phyloP scores from a whole-genome alignment of 2,329 filamentous ascomycete genomes.

The Mycosphaerella sp. region DNA sequence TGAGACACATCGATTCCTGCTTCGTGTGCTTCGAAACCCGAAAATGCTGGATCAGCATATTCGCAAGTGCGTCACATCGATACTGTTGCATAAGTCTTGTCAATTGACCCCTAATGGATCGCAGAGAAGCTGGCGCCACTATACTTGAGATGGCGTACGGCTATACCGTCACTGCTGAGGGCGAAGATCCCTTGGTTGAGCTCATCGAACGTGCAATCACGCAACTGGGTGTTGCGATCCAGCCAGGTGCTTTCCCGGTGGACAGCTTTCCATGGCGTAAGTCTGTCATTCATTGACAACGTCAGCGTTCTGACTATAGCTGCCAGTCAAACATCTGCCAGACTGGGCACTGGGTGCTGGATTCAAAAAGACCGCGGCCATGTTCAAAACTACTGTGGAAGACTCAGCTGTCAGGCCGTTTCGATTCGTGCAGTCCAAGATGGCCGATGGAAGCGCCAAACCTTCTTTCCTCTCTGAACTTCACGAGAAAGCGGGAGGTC shows the following conservation, averaged over 20 bases:
- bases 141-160: constrained; percentile 45
- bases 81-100: not conserved
- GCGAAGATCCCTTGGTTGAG: constrained; percentile 41
- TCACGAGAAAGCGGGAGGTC: constrained; percentile 31
- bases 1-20: constrained; percentile 42
- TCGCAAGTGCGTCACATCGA: constrained; percentile 21
- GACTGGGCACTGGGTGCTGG: constrained; percentile 43
- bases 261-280: constrained; percentile 41
- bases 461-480: constrained; percentile 40
- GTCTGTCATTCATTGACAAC: not conserved
- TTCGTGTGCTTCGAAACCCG: constrained; percentile 37
- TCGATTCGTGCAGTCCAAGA: constrained; percentile 39
- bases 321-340: constrained; percentile 38
- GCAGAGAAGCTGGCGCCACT: constrained; percentile 35
- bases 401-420: constrained; percentile 40
- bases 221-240: constrained; percentile 37
- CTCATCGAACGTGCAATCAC: constrained; percentile 38
- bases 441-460: constrained; percentile 23
- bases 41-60: constrained; percentile 40
- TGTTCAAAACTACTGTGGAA: constrained; percentile 33
- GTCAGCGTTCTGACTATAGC: not conserved
- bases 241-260: constrained; percentile 43
- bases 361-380: constrained; percentile 41
- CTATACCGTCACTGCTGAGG: constrained; percentile 40
- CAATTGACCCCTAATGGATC: not conserved